These are phyloP conservation scores for Lecanicillium sp. DNA, from an alignment of 2,329 filamentous ascomycete species.

Conservation along the genomic window DNA sequence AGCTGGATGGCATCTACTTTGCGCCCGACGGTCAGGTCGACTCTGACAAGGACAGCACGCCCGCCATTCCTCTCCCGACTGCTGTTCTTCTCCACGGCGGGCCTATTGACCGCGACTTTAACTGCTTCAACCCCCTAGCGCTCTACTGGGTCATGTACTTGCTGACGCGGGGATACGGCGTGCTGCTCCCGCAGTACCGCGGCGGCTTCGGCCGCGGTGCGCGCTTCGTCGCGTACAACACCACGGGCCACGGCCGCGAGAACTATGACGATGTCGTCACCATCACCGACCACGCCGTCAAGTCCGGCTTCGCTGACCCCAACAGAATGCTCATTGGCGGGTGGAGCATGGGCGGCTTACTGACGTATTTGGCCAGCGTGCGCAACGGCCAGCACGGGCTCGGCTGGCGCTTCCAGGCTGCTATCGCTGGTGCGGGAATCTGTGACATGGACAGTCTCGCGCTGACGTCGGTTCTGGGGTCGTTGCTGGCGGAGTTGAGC, in stretches of 20 bases:
- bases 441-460: conserved; percentile 30
- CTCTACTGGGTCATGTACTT: conserved; percentile 26
- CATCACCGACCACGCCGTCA: conserved; percentile 29
- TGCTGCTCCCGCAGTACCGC: conserved; percentile 34
- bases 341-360: conserved; percentile 32
- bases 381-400: conserved; percentile 27
- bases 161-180: conserved; percentile 28
- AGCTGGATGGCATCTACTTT: not conserved
- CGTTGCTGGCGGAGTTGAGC: conserved; percentile 16
- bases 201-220: conserved; percentile 29
- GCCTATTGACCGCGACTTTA: conserved; percentile 24
- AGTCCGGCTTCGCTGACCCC: conserved; percentile 24
- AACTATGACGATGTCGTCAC: conserved; percentile 33
- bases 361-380: conserved; percentile 30
- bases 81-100: conserved; percentile 31
- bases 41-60: too few species aligned
- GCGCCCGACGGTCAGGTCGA: not conserved
- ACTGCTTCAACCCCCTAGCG: conserved; percentile 18
- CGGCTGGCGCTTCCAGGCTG: conserved; percentile 31
- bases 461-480: conserved; percentile 23
- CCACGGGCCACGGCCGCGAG: conserved; percentile 24
- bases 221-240: conserved; percentile 25
- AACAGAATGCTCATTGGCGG: conserved; percentile 30
- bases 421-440: conserved; percentile 31
- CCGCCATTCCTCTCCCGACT: conserved; percentile 22